These are phyloP conservation scores for Alternaria alternata DNA, from an alignment of 2,329 filamentous ascomycete species.

Conservation along the genomic window DNA sequence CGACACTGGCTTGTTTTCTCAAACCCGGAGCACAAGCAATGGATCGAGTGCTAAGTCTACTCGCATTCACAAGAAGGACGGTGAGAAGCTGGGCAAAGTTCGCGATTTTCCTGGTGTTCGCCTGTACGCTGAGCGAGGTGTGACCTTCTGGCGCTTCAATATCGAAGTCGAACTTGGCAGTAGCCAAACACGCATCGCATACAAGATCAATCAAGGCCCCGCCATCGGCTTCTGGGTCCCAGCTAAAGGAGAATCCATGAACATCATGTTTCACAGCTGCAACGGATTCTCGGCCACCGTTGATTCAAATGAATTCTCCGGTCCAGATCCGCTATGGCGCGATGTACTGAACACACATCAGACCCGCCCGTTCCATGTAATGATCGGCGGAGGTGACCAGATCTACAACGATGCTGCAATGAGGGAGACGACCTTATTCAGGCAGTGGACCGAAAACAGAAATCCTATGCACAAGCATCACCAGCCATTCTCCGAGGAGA, in stretches of 20 bases:
- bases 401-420: constrained; percentile 92
- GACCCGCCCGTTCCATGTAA: constrained; percentile 92
- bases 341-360: constrained; percentile 95
- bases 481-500: constrained; percentile 77
- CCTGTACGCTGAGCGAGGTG: constrained; percentile 83
- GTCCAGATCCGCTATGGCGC: constrained; percentile 95
- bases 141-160: constrained; percentile 97
- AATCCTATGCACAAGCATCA: constrained; percentile 82
- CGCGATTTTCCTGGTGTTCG: constrained; percentile 84
- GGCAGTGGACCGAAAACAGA: constrained; percentile 82
- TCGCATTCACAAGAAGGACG: constrained; percentile 68
- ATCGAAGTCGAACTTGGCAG: constrained; percentile 86
- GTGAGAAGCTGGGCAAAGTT: constrained; percentile 81
- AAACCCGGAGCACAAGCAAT: constrained; percentile 61
- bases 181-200: constrained; percentile 85
- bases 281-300: constrained; percentile 90
- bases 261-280: constrained; percentile 98
- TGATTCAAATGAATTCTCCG: constrained; percentile 81
- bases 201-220: constrained; percentile 92
- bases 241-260: constrained; percentile 84
- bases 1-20: constrained; percentile 83
- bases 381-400: constrained; percentile 97
- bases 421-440: constrained; percentile 77
- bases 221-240: constrained; percentile 95
- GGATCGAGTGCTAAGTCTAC: constrained; percentile 48